A percentile compares a stretch with the other conserved stretches of the same genome.
Conservation (phyloP, 2,329 filamentous ascomycete species). For the Ilyonectria destructans region DNA sequence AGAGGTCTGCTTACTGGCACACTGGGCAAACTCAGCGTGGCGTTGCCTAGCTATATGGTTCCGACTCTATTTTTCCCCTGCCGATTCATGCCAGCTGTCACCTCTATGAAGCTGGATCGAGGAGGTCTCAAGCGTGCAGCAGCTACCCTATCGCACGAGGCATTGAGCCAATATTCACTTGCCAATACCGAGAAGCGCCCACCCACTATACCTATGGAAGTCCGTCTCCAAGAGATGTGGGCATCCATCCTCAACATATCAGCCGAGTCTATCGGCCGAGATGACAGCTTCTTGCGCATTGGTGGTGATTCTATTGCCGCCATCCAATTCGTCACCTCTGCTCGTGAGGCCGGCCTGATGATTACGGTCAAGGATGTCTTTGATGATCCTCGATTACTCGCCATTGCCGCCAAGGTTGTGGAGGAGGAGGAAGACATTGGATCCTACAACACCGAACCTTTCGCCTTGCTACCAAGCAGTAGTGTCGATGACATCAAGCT, state of each 20-base stretch:
- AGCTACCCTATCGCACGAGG: conserved; percentile 3
- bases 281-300: conserved; percentile 65
- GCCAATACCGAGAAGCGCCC: conserved; percentile 8
- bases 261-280: conserved; percentile 54
- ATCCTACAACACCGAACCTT: conserved; percentile 5
- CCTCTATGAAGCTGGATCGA: conserved; percentile 38
- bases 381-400: conserved; percentile 14
- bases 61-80: conserved; percentile 36
- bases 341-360: conserved; percentile 56
- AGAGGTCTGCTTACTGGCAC: neutral
- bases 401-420: conserved; percentile 38
- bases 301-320: conserved; percentile 66
- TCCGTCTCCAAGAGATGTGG: conserved; percentile 56
- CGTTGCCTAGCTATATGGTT: conserved; percentile 39
- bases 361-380: conserved; percentile 64
- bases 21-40: neutral
- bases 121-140: conserved; percentile 8
- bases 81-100: conserved; percentile 31
- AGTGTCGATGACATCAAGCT: neutral
- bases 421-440: neutral
- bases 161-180: conserved; percentile 19
- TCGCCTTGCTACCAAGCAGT: neutral
- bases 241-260: conserved; percentile 53
- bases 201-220: conserved; percentile 23
- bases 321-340: conserved; percentile 65